These are phyloP conservation scores for Martensiomyces pterosporus DNA, from an alignment of 192 early-diverging fungal species.

Conservation along the genomic window DNA sequence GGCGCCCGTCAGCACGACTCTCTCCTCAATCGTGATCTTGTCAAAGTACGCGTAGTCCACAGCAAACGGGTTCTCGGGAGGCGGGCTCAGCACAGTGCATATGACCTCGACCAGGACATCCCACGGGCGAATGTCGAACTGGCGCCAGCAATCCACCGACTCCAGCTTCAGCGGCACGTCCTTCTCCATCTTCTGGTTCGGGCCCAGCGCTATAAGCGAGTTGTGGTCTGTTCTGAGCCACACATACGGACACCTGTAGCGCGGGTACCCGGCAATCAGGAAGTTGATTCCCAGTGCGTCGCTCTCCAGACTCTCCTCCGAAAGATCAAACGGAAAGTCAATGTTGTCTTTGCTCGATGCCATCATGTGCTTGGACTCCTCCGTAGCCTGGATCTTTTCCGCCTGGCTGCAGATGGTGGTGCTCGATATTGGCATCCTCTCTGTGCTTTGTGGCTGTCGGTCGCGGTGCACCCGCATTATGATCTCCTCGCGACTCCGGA, in stretches of 20 bases:
- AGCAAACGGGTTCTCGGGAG: conserved; percentile 64
- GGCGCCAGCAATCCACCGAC: conserved; percentile 63
- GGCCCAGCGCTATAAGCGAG: conserved; percentile 43
- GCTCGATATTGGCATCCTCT: conserved; percentile 45
- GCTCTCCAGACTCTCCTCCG: conserved; percentile 17
- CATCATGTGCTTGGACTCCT: conserved; percentile 24
- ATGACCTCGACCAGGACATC: conserved; percentile 69
- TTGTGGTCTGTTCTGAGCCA: conserved; percentile 66
- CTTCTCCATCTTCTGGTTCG: conserved; percentile 53
- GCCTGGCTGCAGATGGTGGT: conserved; percentile 48
- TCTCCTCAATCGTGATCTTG: conserved; percentile 58
- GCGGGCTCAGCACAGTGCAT: conserved; percentile 50
- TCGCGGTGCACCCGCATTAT: conserved; percentile 58
- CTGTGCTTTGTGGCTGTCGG: conserved; percentile 10
- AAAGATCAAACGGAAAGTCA: conserved; percentile 18
- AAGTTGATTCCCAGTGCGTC: conserved; percentile 57
- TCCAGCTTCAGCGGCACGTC: conserved; percentile 61
- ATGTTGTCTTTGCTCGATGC: conserved; percentile 1
- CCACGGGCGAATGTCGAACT: conserved; percentile 59
- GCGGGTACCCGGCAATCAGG: conserved; percentile 63
- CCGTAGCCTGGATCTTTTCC: conserved; percentile 19
- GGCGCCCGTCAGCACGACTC: conserved; percentile 61
- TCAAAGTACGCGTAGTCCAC: conserved; percentile 62
- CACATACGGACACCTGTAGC: conserved; percentile 69
- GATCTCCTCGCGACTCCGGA: conserved; percentile 67